Conservation (phyloP, 108 stramenopile species). For the Nitzschia sp. region DNA sequence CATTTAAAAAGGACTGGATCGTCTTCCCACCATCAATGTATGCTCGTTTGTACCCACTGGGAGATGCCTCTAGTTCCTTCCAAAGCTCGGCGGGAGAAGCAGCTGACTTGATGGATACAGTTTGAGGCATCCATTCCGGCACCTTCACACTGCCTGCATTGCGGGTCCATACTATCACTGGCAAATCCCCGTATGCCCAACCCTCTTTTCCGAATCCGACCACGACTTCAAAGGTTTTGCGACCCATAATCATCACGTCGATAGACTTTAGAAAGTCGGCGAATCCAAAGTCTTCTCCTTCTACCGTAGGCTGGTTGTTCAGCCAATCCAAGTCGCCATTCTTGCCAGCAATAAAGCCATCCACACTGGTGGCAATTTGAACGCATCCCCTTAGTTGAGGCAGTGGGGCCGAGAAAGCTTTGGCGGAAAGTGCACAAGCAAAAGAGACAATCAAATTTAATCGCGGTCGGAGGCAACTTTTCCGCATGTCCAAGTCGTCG, state of each 20-base stretch:
- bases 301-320: slow-evolving; percentile 30
- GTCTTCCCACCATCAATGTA: slow-evolving; percentile 52
- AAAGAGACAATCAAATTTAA: neutral
- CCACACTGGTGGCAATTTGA: slow-evolving; percentile 46
- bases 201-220: slow-evolving; percentile 45
- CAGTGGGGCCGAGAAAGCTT: neutral
- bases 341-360: slow-evolving; percentile 51
- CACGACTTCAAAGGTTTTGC: slow-evolving; percentile 58
- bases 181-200: slow-evolving; percentile 47
- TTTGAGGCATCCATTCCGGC: slow-evolving; percentile 25
- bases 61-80: slow-evolving; percentile 17
- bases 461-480: no score
- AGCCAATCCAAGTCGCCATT: slow-evolving; percentile 49
- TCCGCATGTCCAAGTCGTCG: no score
- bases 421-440: neutral
- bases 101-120: slow-evolving; percentile 12
- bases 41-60: slow-evolving; percentile 31
- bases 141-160: slow-evolving; percentile 16
- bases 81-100: slow-evolving; percentile 30
- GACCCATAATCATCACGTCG: slow-evolving; percentile 59
- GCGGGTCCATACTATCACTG: slow-evolving; percentile 42
- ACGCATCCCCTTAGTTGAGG: slow-evolving; percentile 36
- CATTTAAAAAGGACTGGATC: slow-evolving; percentile 43
- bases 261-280: slow-evolving; percentile 41
- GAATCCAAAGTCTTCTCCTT: slow-evolving; percentile 53